These are phyloP conservation scores for Spathaspora passalidarum DNA, from an alignment of 805 yeast genomes.

Conservation along the genomic window DNA sequence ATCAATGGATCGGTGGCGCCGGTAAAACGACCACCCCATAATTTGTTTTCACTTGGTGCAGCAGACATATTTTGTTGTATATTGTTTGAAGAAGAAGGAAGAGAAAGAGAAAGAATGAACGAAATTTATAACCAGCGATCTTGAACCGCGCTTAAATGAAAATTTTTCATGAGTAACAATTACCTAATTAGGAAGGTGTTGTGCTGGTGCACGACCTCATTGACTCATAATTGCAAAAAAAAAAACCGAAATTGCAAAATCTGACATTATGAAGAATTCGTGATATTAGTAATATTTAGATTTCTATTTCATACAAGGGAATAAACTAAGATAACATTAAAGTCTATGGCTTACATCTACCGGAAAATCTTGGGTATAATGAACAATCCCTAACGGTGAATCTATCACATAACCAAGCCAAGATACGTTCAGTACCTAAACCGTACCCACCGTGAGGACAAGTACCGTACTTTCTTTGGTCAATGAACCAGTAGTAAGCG, in stretches of 20 bases:
- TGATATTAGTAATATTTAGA: too few species aligned
- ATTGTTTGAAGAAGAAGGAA: neutral
- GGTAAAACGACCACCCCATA: slow-evolving; percentile 99
- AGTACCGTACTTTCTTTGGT: slow-evolving; percentile 94
- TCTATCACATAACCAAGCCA: slow-evolving; percentile 97
- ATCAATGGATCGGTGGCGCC: slow-evolving; percentile 96
- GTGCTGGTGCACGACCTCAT: neutral
- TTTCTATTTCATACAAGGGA: neutral
- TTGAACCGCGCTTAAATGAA: slow-evolving; percentile 4
- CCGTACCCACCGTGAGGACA: slow-evolving; percentile 99
- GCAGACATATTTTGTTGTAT: slow-evolving; percentile 20
- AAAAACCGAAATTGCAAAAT: too few species aligned
- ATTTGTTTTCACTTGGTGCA: slow-evolving; percentile 61
- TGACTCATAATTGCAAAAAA: neutral
- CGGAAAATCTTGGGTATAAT: slow-evolving; percentile 95
- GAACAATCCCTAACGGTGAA: slow-evolving; percentile 98
- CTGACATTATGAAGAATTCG: too few species aligned
- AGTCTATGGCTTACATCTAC: slow-evolving; percentile 88
- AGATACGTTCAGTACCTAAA: slow-evolving; percentile 94
- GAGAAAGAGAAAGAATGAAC: neutral
- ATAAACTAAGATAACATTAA: neutral
- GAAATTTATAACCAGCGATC: neutral
- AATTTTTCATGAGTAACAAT: slow-evolving; percentile 1
- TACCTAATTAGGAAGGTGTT: slow-evolving; percentile 1
- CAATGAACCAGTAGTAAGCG: slow-evolving; percentile 94